Evolutionary conservation across 257 asterid genomes (phyloP).

Genomic region (Nicotiana undulata): DNA sequence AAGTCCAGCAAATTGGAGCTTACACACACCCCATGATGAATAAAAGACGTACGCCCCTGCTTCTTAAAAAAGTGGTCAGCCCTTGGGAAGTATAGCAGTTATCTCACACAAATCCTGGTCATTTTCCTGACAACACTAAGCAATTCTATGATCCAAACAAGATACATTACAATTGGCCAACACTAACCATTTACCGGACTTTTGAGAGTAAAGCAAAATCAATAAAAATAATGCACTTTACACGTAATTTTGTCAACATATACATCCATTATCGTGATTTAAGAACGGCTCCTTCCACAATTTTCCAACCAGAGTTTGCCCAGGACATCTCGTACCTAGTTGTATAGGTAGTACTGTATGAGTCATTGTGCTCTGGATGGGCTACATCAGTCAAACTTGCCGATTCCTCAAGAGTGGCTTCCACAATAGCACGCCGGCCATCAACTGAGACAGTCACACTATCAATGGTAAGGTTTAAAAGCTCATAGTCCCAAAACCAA

Average conservation of each 20-base stretch:
- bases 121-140: not conserved
- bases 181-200: not conserved
- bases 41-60: no score
- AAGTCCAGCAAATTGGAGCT: not conserved
- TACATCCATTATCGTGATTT: constrained; percentile 38
- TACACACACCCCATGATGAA: no score
- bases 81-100: not conserved
- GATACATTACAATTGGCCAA: not conserved
- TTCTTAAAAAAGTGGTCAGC: no score
- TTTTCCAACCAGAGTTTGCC: constrained; percentile 74
- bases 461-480: constrained; percentile 65
- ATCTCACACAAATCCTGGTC: not conserved
- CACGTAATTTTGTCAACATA: not conserved
- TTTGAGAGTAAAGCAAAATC: not conserved
- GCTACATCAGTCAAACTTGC: constrained; percentile 66
- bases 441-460: constrained; percentile 80
- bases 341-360: constrained; percentile 62
- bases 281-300: constrained; percentile 92
- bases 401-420: constrained; percentile 87
- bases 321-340: constrained; percentile 75
- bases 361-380: constrained; percentile 72
- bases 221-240: not conserved
- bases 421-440: constrained; percentile 87
- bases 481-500: constrained; percentile 85
- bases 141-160: not conserved